Evolutionary conservation across 768 basidiomycete genomes (phyloP), one percentile per base, ranked within the genome.

Genomic region (Mycena chlorophos): DNA sequence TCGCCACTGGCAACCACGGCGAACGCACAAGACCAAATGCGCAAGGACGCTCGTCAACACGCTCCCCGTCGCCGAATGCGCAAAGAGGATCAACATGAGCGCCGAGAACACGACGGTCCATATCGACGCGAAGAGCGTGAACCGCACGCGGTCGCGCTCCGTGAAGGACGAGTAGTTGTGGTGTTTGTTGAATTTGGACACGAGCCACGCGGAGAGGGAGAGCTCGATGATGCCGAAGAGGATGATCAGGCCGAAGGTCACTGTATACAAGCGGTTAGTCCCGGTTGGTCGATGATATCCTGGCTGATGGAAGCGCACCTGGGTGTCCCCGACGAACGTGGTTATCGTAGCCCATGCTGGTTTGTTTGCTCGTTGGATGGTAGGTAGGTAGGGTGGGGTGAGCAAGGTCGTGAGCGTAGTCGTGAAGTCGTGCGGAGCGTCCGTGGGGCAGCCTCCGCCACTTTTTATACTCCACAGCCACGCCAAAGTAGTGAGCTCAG

Each of bases 211-310:
- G 3, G 91, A 77, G 58, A 90, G 82, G 23, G 83, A 73, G 62
- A 90, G 76, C 88, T 88, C 83, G 59, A 91, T 82, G 61, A 87
- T 79, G 28, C 78, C 77, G 68, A 87, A 82, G 42, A 86, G n/a
- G 49, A 86, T 71, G 53, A 85, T 71, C 54, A 85, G 61, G 51
- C 76, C 71, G 65, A 86, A 80, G 57, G 81, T 73, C 65, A 81
- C 80, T 82, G 49, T 5, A 60, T 19, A 48, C 29, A 17, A 52
- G 20, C 3, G 27, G 58, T 42, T 46, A 58, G 55, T 49, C 19
- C 43, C 55, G 51, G 46, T 56, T 45, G 57, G 52, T 46, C 10
- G 43, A 12, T 4, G 26, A 29, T 19, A 26, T 13, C 17, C 25
- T 29, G 29, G 20, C 23, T 26, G 2, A 17, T 22, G 50, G 4